Percentiles rank a stretch among this genome's conserved stretches.
phyloP scores from a whole-genome alignment of 2,329 filamentous ascomycete genomes.

The Arthrobotrys megalospora region DNA sequence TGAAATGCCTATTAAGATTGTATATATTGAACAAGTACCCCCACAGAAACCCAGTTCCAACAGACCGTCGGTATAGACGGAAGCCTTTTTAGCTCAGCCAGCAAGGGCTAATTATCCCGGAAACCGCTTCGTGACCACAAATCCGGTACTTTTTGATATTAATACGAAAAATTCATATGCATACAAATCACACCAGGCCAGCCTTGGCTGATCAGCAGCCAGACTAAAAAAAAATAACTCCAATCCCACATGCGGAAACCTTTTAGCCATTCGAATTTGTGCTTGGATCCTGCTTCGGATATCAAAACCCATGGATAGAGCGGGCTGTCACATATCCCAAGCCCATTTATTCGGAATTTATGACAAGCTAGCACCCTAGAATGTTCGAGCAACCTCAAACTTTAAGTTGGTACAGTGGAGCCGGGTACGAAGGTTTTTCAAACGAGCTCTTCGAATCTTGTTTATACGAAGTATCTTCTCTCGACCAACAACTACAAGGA shows the following conservation, averaged over 20 bases:
- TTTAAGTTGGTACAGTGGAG: constrained; percentile 18
- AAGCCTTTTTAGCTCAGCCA: constrained; percentile 3
- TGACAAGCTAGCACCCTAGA: constrained; percentile 41
- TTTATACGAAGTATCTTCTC: neutral
- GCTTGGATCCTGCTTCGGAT: constrained; percentile 29
- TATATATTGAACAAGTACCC: constrained; percentile 53
- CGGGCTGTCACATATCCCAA: constrained; percentile 43
- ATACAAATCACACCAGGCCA: constrained; percentile 10
- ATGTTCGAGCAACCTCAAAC: constrained; percentile 41
- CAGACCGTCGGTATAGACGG: constrained; percentile 14
- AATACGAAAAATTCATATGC: constrained; percentile 31
- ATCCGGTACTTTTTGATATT: constrained; percentile 20
- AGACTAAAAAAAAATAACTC: constrained; percentile 11
- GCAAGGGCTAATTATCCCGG: constrained; percentile 51
- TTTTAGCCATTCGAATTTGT: constrained; percentile 41
- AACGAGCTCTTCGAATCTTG: constrained; percentile 34
- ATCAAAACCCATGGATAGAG: constrained; percentile 40
- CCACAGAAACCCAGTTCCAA: constrained; percentile 27
- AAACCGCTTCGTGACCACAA: constrained; percentile 8
- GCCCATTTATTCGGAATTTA: constrained; percentile 60
- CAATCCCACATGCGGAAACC: constrained; percentile 31
- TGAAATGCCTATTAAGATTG: constrained; percentile 26
- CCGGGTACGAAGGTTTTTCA: neutral
- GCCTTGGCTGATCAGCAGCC: constrained; percentile 20
- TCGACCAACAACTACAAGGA: constrained; percentile 18